Percentiles rank a stretch among this genome's conserved stretches.
Conservation (phyloP, 2,329 filamentous ascomycete genomes). For the Aspergillus neotritici region DNA sequence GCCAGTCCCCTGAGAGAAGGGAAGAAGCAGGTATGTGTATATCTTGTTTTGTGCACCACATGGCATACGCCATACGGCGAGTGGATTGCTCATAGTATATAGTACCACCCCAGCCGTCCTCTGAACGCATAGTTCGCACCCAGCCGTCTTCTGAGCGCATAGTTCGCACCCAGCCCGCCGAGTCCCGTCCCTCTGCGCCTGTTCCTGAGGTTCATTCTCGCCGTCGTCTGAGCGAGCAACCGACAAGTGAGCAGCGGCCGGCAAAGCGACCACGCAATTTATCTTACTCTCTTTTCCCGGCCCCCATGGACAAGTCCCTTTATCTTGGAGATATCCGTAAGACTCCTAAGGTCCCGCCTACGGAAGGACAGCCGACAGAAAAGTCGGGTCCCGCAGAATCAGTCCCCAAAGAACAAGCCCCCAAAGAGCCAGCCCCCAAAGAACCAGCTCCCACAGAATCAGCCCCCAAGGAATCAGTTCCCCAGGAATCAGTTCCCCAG, state of each 20-base stretch:
- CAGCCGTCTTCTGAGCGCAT: slow-evolving; percentile 17
- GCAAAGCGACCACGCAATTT: slow-evolving; percentile 15
- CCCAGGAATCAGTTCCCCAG: background rate
- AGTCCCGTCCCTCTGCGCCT: slow-evolving; percentile 2
- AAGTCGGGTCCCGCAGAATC: slow-evolving; percentile 1
- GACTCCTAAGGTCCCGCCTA: too few relatives aligned
- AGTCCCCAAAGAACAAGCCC: too few relatives aligned
- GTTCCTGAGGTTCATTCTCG: slow-evolving; percentile 7
- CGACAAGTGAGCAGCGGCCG: slow-evolving; percentile 4
- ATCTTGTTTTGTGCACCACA: background rate
- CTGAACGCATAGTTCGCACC: slow-evolving; percentile 9
- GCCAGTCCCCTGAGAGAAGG: slow-evolving; percentile 11
- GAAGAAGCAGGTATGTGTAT: slow-evolving; percentile 12
- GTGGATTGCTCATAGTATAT: slow-evolving; percentile 5
- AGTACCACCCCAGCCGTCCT: slow-evolving; percentile 12
- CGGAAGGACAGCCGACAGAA: slow-evolving; percentile 1
- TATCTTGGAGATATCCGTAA: slow-evolving; percentile 17
- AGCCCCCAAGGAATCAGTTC: background rate
- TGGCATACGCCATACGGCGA: too few relatives aligned
- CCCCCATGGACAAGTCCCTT: slow-evolving; percentile 18
- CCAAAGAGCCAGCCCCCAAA: too few relatives aligned
- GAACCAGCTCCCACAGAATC: background rate
- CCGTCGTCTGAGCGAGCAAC: slow-evolving; percentile 11
- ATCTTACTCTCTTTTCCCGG: slow-evolving; percentile 25
- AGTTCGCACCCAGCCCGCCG: slow-evolving; percentile 6